Conservation (phyloP, 768 basidiomycete genomes). For the Lanmaoa pseudosensibilis region DNA sequence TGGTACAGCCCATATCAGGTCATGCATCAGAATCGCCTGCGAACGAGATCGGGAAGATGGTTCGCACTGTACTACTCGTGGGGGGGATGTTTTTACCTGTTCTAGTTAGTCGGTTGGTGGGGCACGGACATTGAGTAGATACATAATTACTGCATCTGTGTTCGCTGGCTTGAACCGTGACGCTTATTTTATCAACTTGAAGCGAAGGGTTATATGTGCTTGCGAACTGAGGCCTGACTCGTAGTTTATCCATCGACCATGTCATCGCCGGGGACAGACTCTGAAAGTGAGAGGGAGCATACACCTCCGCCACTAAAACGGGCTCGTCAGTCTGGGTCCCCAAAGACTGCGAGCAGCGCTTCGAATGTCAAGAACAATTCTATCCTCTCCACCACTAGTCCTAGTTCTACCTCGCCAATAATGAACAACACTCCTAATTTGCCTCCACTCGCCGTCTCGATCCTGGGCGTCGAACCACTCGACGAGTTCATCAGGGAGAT, state of each 20-base stretch:
- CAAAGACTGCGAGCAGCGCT: constrained; percentile 24
- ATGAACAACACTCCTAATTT: constrained; percentile 36
- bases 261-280: constrained; percentile 30
- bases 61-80: constrained; percentile 54
- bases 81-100: constrained; percentile 74
- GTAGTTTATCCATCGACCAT: constrained; percentile 19
- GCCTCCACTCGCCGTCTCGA: constrained; percentile 72
- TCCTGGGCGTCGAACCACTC: constrained; percentile 85
- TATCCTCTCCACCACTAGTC: constrained; percentile 6
- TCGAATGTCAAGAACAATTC: constrained; percentile 24
- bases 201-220: constrained; percentile 1
- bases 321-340: constrained; percentile 35
- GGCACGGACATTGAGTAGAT: constrained; percentile 50
- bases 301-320: constrained; percentile 40
- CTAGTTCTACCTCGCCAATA: constrained; percentile 14
- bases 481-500: constrained; percentile 93
- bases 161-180: neutral
- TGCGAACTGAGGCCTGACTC: neutral
- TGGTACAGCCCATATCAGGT: constrained; percentile 73
- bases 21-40: constrained; percentile 36
- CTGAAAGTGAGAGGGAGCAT: constrained; percentile 27
- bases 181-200: neutral
- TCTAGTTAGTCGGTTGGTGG: constrained; percentile 55
- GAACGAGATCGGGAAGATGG: constrained; percentile 44
- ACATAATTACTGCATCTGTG: neutral